Evolutionary conservation across 345 rosid species (phyloP).

Genomic region (Pelargonium nanum): DNA sequence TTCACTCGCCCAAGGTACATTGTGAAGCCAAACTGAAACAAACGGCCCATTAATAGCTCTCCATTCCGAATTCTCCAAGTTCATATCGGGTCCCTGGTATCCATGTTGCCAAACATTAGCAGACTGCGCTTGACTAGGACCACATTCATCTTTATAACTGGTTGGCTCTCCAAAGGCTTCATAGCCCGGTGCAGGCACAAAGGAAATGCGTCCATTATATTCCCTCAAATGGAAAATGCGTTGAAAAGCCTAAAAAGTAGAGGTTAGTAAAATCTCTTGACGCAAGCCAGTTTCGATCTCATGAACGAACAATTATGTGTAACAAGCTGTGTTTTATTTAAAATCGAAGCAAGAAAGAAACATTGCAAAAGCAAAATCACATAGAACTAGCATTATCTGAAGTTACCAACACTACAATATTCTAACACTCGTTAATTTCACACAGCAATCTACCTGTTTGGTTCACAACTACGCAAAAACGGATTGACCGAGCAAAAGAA

Average conservation of each 20-base stretch:
- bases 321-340: too few species aligned
- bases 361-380: background rate
- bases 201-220: constrained; percentile 59
- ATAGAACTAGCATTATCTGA: background rate
- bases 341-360: background rate
- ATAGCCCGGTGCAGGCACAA: constrained; percentile 91
- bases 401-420: background rate
- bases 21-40: constrained; percentile 92
- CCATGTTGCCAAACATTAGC: constrained; percentile 20
- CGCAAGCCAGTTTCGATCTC: background rate
- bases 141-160: constrained; percentile 21
- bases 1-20: constrained; percentile 92
- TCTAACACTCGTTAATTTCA: too few species aligned
- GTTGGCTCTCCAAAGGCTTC: constrained; percentile 62
- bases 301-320: too few species aligned
- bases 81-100: constrained; percentile 58
- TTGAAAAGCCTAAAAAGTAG: constrained; percentile 50
- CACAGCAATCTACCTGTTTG: too few species aligned
- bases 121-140: constrained; percentile 19
- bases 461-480: too few species aligned
- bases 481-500: too few species aligned
- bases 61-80: constrained; percentile 46
- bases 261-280: background rate
- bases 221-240: constrained; percentile 55
- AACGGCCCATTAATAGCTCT: constrained; percentile 82